Evolutionary conservation across 805 yeast genomes (phyloP), one percentile per base, ranked within the genome.

Genomic region (Starmerella scarabaei): DNA sequence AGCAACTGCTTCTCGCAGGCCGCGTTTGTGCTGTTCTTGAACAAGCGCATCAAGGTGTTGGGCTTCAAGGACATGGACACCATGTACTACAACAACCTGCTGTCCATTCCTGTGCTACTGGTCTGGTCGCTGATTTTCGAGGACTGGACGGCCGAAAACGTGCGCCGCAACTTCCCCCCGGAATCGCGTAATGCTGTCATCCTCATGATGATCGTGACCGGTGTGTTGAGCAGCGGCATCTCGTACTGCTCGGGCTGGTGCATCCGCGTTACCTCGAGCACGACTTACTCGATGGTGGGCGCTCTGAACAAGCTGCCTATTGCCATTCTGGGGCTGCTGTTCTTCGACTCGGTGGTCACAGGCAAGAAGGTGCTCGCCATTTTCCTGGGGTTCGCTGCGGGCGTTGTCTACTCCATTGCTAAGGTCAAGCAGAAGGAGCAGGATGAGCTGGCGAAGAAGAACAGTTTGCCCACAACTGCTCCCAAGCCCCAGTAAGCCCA

Each of bases 181-280:
- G 82, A 65, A 35, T 67, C 72, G 53, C 73, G 86, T 60, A 62
- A 67, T 48, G 71, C 88, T 33, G 72, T 83, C 43, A 70, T 84
- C 48, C 63, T 77, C 33, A 77, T 84, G 53, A 86, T 91, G 94
- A 56, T 91, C 48, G 72, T 88, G 58, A 83, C 95, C 28, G 98
- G 98, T 63, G 73, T 82, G 53, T 79, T 93, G 33, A 80, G 96
- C 24, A 94, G 91, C 39, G 96, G 94, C 67, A 91, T 91, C 61
- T 88, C 97, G 33, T 91, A 91, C 74, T 84, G 95, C 65, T 85
- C 97, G 11, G 98, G 96, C 47, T 91, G 98, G 98, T 91, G 98
- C 74, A 94, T 91, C 51, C 83, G 98, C 68, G 97, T 91, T 49
- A 91, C 98, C 33, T 84, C 96, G 18, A 86, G 97, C 21, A 91